Conservation (phyloP, 805 yeast species). For the Kodamaea kaohsiungensis region DNA sequence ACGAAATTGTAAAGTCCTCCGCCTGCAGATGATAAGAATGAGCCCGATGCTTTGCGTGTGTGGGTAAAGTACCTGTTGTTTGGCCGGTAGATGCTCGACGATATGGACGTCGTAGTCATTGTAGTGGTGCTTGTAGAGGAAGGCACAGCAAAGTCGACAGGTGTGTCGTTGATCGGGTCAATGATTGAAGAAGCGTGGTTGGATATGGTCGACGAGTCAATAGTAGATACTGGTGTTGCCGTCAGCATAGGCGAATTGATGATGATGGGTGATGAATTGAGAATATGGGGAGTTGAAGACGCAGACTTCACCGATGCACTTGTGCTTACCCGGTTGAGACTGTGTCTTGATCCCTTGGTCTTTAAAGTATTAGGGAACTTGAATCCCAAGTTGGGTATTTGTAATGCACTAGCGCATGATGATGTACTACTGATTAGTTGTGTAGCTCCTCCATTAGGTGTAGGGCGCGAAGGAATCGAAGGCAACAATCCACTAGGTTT, state of each 20-base stretch:
- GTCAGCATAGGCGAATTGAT: conserved; percentile 39
- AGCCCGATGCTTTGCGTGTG: conserved; percentile 20
- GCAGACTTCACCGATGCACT: conserved; percentile 7
- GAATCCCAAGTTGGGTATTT: conserved; percentile 7
- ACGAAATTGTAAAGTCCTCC: conserved; percentile 23
- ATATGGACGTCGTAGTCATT: conserved; percentile 1
- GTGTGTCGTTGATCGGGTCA: conserved; percentile 42
- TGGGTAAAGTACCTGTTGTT: conserved; percentile 15
- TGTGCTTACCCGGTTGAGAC: conserved; percentile 14
- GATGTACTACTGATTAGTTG: neutral
- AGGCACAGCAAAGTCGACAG: conserved; percentile 38
- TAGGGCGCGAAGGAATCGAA: neutral
- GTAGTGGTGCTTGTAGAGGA: conserved; percentile 3
- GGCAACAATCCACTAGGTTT: conserved; percentile 12
- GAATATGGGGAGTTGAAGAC: conserved; percentile 11
- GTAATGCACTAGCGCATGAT: neutral
- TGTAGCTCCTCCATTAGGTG: conserved; percentile 2
- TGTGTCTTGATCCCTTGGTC: conserved; percentile 14
- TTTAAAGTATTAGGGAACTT: conserved; percentile 15
- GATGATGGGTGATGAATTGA: conserved; percentile 30
- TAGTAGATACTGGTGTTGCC: conserved; percentile 30
- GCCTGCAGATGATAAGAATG: conserved; percentile 23
- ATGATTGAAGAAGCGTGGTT: conserved; percentile 21
- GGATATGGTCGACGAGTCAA: conserved; percentile 20
- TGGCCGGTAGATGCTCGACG: conserved; percentile 4